phyloP scores from a whole-genome alignment of 2,329 filamentous ascomycete genomes.

The Penicillium sp. region DNA sequence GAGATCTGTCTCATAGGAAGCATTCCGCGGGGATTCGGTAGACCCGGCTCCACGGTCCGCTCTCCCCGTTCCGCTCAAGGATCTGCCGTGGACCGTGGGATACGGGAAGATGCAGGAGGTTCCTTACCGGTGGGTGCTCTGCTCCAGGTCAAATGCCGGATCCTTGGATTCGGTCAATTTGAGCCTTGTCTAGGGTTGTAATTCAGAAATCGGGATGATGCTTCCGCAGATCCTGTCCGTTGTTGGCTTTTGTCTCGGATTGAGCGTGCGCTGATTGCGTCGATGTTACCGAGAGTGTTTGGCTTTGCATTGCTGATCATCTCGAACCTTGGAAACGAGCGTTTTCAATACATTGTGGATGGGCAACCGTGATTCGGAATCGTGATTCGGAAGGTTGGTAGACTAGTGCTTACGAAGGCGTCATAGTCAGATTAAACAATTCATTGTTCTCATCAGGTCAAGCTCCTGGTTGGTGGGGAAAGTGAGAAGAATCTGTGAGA shows the following conservation, averaged over 20 bases:
- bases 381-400: not conserved
- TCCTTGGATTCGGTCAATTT: not conserved
- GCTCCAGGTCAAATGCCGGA: not conserved
- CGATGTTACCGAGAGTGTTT: not conserved
- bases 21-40: slow-evolving; percentile 6
- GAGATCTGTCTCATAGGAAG: not conserved
- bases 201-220: not conserved
- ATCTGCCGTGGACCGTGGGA: not conserved
- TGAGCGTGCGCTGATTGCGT: not conserved
- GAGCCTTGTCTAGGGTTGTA: not conserved
- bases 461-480: no score
- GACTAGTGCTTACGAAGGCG: no score
- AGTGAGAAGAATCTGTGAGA: no score
- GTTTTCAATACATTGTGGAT: not conserved
- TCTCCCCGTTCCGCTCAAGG: not conserved
- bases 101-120: not conserved
- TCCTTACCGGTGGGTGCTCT: not conserved
- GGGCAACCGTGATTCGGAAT: not conserved
- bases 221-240: not conserved
- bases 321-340: not conserved
- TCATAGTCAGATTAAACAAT: no score
- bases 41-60: slow-evolving; percentile 5
- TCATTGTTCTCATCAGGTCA: no score
- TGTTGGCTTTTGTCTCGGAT: not conserved
- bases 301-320: not conserved